Percentiles rank a stretch among this genome's conserved stretches.
Conservation (phyloP, 148 eudicot species). For the Talinum fruticosum region DNA sequence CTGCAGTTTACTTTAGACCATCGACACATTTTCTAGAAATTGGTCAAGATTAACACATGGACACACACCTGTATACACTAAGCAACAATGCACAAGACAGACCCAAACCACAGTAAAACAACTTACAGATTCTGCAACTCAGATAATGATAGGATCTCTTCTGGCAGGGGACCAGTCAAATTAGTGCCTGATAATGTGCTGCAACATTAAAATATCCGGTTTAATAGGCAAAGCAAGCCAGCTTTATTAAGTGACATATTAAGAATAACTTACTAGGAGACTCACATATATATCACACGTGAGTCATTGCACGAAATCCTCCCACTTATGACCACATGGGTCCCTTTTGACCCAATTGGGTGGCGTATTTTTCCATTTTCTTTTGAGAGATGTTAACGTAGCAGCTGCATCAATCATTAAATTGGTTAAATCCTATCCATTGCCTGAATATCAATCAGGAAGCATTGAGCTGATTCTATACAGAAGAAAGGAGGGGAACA, state of each 20-base stretch:
- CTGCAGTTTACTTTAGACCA: too few species aligned
- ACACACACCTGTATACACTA: too few species aligned
- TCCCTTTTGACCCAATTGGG: conserved; percentile 33
- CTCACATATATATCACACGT: conserved; percentile 36
- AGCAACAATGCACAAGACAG: too few species aligned
- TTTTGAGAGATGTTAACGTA: conserved; percentile 28
- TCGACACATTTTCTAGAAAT: too few species aligned
- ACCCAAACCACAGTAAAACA: neutral
- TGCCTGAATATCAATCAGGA: too few species aligned
- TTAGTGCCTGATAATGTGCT: conserved; percentile 30
- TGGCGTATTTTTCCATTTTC: conserved; percentile 33
- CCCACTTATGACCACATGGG: conserved; percentile 38
- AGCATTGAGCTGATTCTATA: too few species aligned
- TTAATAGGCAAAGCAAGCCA: neutral
- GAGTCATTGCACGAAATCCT: conserved; percentile 32
- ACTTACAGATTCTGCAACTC: conserved; percentile 33
- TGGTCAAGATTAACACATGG: too few species aligned
- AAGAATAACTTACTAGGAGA: neutral
- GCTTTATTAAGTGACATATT: neutral
- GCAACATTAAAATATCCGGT: conserved; percentile 12
- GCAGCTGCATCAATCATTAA: too few species aligned
- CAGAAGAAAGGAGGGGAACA: too few species aligned
- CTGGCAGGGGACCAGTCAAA: conserved; percentile 30
- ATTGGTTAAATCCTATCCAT: too few species aligned
- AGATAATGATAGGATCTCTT: conserved; percentile 31